Evolutionary conservation across 305 asterid species (phyloP), one percentile per base, ranked within the genome.

Genomic region (Plantago rigida): DNA sequence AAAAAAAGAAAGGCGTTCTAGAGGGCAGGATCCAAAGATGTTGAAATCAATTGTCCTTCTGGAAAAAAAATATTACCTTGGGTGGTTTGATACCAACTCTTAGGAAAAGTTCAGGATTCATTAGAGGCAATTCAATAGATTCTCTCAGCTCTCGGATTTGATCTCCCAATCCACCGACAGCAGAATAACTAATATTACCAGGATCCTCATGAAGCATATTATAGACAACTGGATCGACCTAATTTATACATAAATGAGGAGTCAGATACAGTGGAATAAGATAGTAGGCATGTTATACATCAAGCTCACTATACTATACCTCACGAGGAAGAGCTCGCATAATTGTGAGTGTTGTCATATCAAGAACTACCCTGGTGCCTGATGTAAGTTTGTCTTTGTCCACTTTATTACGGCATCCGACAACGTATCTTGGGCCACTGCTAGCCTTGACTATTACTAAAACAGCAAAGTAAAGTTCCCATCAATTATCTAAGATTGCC

Each of bases 261-360:
- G 45, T 9, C 60, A 61, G 53, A 28, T 17, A n/a, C 9, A 28
- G 46, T 17, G 58, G 39, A 56, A 46, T 14, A 15, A 44, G 28
- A 57, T 62, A 26, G 28, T 28, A 28, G 17, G 29, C 48, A 31
- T 7, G 52, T 59, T 59, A 59, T 41, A 60, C 57, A 51, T 47
- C 2, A 53, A n/a, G 14, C 47, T 55, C 49, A 41, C 51, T 51
- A 48, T 60, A 65, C 13, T 44, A 47, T 69, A 90, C 96, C 84
- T 91, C 98, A 68, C 98, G 96, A 34, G 98, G 98, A 63, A 91
- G 96, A 39, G 98, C 94, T 64, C 98, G 84, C 98, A 91, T 91
- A 60, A 91, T 86, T 22, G 98, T 91, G 59, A 91, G 19, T 17
- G 19, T 17, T 17, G 94, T 9, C 98, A 91, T 91, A 73, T 91